These are phyloP conservation scores for Mollisiaceae sp. DNA, from an alignment of 2,329 filamentous ascomycete genomes.

Conservation along the genomic window DNA sequence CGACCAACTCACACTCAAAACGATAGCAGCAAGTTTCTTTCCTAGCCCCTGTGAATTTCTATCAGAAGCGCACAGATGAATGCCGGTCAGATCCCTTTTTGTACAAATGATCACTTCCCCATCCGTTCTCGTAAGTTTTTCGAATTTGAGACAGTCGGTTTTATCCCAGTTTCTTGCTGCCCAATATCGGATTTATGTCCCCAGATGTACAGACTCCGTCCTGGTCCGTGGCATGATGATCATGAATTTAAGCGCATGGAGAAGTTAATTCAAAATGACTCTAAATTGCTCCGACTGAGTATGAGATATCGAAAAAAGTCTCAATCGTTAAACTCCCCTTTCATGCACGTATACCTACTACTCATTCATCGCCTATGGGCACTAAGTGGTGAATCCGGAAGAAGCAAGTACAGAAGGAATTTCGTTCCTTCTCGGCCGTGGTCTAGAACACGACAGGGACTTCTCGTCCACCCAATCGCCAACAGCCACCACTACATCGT, in stretches of 20 bases:
- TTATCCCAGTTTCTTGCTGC: not conserved
- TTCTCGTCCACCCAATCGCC: not conserved
- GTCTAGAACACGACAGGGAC: not conserved
- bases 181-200: not conserved
- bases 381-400: not conserved
- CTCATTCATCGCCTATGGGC: not conserved
- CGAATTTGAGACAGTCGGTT: conserved; percentile 12
- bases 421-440: not conserved
- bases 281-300: not conserved
- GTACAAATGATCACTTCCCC: conserved; percentile 3
- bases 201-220: conserved; percentile 4
- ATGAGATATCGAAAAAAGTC: not conserved
- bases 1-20: conserved; percentile 15
- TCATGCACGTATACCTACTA: not conserved
- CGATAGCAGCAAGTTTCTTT: not conserved
- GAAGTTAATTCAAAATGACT: not conserved
- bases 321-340: not conserved
- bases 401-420: not conserved
- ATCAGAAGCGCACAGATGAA: conserved; percentile 12
- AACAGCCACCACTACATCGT: not conserved
- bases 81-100: conserved; percentile 9
- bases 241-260: not conserved
- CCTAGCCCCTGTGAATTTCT: conserved; percentile 10
- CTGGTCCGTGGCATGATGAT: conserved; percentile 4
- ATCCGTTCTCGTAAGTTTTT: conserved; percentile 18